These are phyloP conservation scores for Rubroshorea leprosula DNA, from an alignment of 345 rosid species.

Conservation along the genomic window DNA sequence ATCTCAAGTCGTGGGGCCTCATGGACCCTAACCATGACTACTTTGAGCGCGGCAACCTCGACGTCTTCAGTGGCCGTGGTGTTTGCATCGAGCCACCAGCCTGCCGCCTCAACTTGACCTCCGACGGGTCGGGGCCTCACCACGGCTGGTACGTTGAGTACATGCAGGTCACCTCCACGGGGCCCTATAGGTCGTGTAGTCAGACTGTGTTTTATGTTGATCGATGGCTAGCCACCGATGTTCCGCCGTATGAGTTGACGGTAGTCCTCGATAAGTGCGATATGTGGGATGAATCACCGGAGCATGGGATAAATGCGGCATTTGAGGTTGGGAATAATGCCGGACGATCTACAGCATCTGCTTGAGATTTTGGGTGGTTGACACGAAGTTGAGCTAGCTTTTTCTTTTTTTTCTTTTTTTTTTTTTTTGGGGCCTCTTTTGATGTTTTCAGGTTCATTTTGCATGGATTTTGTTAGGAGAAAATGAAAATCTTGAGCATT, in stretches of 20 bases:
- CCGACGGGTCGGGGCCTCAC: slow-evolving; percentile 67
- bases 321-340: too few relatives aligned
- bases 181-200: slow-evolving; percentile 48
- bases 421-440: too few relatives aligned
- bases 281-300: too few relatives aligned
- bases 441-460: too few relatives aligned
- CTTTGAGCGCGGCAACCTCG: slow-evolving; percentile 87
- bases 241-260: slow-evolving; percentile 57
- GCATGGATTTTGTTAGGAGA: too few relatives aligned
- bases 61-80: slow-evolving; percentile 75
- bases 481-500: too few relatives aligned
- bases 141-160: slow-evolving; percentile 93
- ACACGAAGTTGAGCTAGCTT: too few relatives aligned
- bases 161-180: slow-evolving; percentile 64
- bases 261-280: slow-evolving; percentile 50
- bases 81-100: slow-evolving; percentile 45
- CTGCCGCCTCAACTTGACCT: slow-evolving; percentile 67
- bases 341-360: too few relatives aligned
- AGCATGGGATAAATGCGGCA: too few relatives aligned
- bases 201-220: slow-evolving; percentile 60
- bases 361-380: too few relatives aligned
- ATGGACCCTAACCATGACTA: slow-evolving; percentile 67
- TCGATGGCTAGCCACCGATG: slow-evolving; percentile 82
- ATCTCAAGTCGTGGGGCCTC: slow-evolving; percentile 74
- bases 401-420: too few relatives aligned